Conservation (phyloP, 352 stramenopile species). For the Albugo laibachii region DNA sequence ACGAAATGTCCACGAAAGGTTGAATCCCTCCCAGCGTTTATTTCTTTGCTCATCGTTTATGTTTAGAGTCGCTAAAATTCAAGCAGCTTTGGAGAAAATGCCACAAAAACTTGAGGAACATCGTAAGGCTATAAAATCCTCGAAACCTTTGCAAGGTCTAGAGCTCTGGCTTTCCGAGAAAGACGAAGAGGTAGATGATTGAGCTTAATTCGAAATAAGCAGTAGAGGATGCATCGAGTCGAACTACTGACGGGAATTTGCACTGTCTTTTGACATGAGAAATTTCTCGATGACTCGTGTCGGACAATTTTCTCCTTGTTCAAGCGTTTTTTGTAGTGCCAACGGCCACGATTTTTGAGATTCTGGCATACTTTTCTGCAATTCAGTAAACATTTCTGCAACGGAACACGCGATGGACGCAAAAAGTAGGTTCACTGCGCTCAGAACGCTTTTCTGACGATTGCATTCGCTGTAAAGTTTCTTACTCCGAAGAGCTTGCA, state of each 20-base stretch:
- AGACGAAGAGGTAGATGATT: conserved; percentile 21
- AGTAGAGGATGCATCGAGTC: too few relatives aligned
- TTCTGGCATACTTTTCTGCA: too few relatives aligned
- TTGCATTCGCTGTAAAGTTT: conserved; percentile 43
- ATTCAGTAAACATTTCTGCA: too few relatives aligned
- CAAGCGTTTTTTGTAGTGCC: too few relatives aligned
- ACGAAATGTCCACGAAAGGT: conserved; percentile 70
- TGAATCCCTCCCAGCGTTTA: conserved; percentile 2
- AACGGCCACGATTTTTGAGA: too few relatives aligned
- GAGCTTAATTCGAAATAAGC: too few relatives aligned
- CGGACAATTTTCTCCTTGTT: too few relatives aligned
- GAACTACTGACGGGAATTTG: too few relatives aligned
- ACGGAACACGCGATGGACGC: background rate
- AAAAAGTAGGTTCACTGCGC: conserved; percentile 14
- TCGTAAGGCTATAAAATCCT: conserved; percentile 61
- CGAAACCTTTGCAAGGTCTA: conserved; percentile 71
- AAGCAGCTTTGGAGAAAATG: conserved; percentile 63
- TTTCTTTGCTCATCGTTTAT: background rate
- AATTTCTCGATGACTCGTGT: too few relatives aligned
- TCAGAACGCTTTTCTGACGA: conserved; percentile 8
- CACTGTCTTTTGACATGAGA: too few relatives aligned
- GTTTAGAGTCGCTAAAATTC: conserved; percentile 64
- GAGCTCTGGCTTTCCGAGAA: conserved; percentile 79
- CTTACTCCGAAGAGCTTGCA: conserved; percentile 42
- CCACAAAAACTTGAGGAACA: conserved; percentile 71